Evolutionary conservation across 306 rosid genomes (phyloP), one percentile per base, ranked within the genome.

Genomic region (Glycine soja): DNA sequence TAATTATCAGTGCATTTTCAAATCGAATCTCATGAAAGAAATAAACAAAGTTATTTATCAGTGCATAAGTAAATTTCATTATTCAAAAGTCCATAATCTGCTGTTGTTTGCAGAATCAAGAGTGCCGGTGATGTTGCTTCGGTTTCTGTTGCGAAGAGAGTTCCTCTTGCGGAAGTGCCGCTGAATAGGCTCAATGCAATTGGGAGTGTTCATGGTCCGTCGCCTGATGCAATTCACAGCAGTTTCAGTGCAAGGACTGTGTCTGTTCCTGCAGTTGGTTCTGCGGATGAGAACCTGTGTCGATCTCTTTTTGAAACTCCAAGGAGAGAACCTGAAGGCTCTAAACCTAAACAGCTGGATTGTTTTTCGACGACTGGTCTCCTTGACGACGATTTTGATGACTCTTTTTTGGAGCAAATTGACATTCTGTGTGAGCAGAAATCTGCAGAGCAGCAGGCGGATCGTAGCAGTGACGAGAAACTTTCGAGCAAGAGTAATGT

Each of bases 371-470:
- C 46, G 12, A 38, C 82, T n/a, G 80, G 89, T 3, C 46, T 84
- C 75, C 65, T 89, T 0, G 92, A 86, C 45, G 95, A 84, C 72
- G 94, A 90, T 68, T 88, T 95, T 42, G 95, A 95, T 78, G 95
- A 90, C 58, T 83, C 91, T 6, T 10, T 87, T 81, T 86, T 93
- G 46, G 92, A 88, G 63, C 88, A 89, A 74, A 95, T 95, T 63
- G 97, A 93, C 72, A 79, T 85, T 45, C 68, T 95, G 73, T 87
- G 90, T 45, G 81, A 81, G 88, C 88, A 84, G 91, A 90, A 86
- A 82, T 82, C 92, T 4, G 85, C 85, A 2, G 79, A 68, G 88
- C 46, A 66, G 57, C 82, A 38, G 64, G 70, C 77, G 36, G 80
- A 73, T 81, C 4, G 13, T 48, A 57, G 43, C 36, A 56, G 30